Percentiles rank a stretch among this genome's conserved stretches.
phyloP scores from a whole-genome alignment of 2,329 filamentous ascomycete species.

The Aspergillus proliferans region DNA sequence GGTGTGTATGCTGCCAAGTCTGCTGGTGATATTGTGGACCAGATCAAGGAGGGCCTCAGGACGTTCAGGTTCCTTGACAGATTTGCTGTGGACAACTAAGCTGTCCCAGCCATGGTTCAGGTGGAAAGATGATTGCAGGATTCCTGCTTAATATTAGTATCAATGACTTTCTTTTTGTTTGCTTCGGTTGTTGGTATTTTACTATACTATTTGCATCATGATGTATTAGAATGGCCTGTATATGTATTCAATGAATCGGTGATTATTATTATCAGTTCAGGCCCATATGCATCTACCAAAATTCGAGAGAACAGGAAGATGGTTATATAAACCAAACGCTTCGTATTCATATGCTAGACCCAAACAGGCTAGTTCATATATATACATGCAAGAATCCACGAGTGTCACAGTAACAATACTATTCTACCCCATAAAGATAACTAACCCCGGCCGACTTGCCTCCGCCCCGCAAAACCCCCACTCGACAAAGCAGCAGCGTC shows the following conservation, averaged over 20 bases:
- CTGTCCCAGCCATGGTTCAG: not conserved
- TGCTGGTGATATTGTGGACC: constrained; percentile 35
- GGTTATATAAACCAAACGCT: not conserved
- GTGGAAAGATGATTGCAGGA: not conserved
- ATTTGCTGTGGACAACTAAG: constrained; percentile 50
- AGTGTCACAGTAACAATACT: not conserved
- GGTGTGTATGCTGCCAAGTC: constrained; percentile 30
- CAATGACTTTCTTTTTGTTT: not conserved
- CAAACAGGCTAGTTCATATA: not conserved
- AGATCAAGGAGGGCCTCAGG: constrained; percentile 54
- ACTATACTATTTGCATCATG: not conserved
- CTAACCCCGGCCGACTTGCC: not conserved
- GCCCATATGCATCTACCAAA: too few relatives aligned
- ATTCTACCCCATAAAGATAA: not conserved
- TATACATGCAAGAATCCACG: not conserved
- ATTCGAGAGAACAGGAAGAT: too few relatives aligned
- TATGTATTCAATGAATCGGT: not conserved
- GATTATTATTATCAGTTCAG: too few relatives aligned
- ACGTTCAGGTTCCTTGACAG: constrained; percentile 62
- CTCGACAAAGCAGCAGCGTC: constrained; percentile 5
- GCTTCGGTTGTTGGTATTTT: not conserved
- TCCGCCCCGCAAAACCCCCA: not conserved
- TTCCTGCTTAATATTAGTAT: not conserved
- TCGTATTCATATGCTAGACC: not conserved
- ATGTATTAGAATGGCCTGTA: not conserved